Percentiles rank a stretch among this genome's conserved stretches.
Conservation (phyloP, 73 alveolate genomes). For the Blepharisma japonicum region DNA sequence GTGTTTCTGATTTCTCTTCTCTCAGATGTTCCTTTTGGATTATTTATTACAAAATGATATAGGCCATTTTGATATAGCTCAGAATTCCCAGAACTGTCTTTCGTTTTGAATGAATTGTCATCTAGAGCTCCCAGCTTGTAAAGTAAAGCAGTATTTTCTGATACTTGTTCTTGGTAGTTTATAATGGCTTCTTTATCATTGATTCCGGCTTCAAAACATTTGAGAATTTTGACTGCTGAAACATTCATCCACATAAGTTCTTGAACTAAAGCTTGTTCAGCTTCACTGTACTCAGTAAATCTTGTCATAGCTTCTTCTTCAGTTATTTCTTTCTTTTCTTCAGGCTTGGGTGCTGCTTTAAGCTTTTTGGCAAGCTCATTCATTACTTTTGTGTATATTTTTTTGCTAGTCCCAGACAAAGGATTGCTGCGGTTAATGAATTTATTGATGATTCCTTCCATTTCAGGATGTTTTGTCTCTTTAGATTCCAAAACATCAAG, state of each 20-base stretch:
- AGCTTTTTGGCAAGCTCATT: not conserved
- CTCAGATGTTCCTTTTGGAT: not conserved
- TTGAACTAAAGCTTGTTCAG: not conserved
- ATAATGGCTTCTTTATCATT: not conserved
- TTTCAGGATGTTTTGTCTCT: not conserved
- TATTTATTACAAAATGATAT: not conserved
- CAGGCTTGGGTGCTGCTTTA: not conserved
- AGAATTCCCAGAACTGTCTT: not conserved
- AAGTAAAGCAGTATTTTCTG: not conserved
- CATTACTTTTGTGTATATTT: not conserved
- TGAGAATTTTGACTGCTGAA: not conserved
- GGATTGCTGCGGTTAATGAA: not conserved
- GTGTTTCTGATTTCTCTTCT: not conserved
- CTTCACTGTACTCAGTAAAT: not conserved
- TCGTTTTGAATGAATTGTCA: not conserved
- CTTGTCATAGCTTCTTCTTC: constrained; percentile 3
- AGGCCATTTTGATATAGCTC: constrained; percentile 5
- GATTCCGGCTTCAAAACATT: not conserved
- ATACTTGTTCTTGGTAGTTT: not conserved
- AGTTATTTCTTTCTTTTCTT: not conserved
- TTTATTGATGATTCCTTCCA: not conserved
- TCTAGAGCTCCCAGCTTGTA: constrained; percentile 3
- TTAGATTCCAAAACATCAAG: not conserved
- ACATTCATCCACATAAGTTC: not conserved
- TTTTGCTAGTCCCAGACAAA: not conserved